A percentile compares a stretch with the other conserved stretches of the same genome.
Evolutionary conservation across 495 filamentous ascomycete species (phyloP).

Genomic region (Lasiosphaeris hirsuta): DNA sequence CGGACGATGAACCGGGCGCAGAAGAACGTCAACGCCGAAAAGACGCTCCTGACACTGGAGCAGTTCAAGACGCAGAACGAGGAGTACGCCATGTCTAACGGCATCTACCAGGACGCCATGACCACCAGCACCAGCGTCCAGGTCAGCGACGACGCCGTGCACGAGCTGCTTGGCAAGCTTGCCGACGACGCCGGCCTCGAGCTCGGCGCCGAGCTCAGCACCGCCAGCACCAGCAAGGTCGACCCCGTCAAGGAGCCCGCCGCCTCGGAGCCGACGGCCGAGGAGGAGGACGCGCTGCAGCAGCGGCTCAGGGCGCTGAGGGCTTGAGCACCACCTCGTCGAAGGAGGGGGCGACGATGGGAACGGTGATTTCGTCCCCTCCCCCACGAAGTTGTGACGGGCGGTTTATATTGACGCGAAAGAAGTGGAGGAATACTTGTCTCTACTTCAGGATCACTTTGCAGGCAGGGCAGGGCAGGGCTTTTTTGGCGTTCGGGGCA

Average conservation of each 20-base stretch:
- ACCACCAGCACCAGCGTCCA: slow-evolving; percentile 67
- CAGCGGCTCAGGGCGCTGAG: slow-evolving; percentile 54
- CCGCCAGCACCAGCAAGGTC: slow-evolving; percentile 51
- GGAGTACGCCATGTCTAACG: slow-evolving; percentile 76
- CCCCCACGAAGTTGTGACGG: not conserved
- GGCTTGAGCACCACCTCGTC: slow-evolving; percentile 23
- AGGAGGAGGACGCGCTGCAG: slow-evolving; percentile 61
- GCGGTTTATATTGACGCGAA: too few relatives aligned
- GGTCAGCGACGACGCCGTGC: slow-evolving; percentile 80
- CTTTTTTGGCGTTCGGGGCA: too few relatives aligned
- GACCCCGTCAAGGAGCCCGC: slow-evolving; percentile 41
- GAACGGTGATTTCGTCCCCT: not conserved
- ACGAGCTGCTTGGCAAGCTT: slow-evolving; percentile 72
- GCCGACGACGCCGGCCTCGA: slow-evolving; percentile 81
- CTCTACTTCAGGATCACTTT: too few relatives aligned
- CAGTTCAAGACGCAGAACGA: slow-evolving; percentile 81
- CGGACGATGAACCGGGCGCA: slow-evolving; percentile 60
- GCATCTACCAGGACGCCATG: slow-evolving; percentile 81
- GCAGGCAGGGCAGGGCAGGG: too few relatives aligned
- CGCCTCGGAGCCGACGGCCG: slow-evolving; percentile 50
- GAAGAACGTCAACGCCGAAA: slow-evolving; percentile 72
- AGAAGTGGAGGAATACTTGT: too few relatives aligned
- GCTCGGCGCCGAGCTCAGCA: slow-evolving; percentile 65
- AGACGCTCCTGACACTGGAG: slow-evolving; percentile 62
- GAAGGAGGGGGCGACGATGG: not conserved